Base-by-base conservation (phyloP, 176 grass and related monocot genomes). In the Calamus simplicifolius region DNA sequence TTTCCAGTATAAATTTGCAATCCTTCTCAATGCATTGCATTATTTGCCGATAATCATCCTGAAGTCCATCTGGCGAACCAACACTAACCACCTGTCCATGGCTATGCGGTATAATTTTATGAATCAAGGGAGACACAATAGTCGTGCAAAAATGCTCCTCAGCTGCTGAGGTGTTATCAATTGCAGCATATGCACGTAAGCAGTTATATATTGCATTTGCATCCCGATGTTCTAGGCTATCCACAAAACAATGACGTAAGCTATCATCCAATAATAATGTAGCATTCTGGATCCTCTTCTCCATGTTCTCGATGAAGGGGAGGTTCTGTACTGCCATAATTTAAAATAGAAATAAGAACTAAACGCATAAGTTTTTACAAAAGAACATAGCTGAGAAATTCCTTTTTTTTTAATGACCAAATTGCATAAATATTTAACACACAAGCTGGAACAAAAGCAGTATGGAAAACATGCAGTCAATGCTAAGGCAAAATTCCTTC, bases 291-390 rank as follows among this genome's bases (percentile, higher is more conserved):
- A 85, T 86, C 69, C 93, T 92, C 75, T 98, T 98, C 73, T 98
- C 93, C 87, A 98, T 85, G 87, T 98, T 98, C 74, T 83, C 87
- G 63, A 92, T 98, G 69, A 98, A 98, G 53, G 93, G 93, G 58
- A 98, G 87, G 71, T 98, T 92, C 93, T 98, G 93, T 74, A 98
- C 87, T 98, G 87, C 84, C 87, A 88, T 70, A 74, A 69, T 84
- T 80, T 84, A 80, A 75, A 90, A 58, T 64, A 74, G 66, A 84
- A 66, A 76, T 66, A 72, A 77, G 71, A 77, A 53, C 21, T 23
- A 23, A 57, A 25, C 56, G 51, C 25, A 67, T 56, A 52, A 54
- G 27, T 61, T 21, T 14, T 63, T 63, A 54, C 7, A 23, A 29
- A 48, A 43, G 35, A 43, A 43, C 8, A 43, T 43, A 13, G 35